Percentiles rank a stretch among this genome's conserved stretches.
Conservation (phyloP, 192 early-diverging fungal genomes). For the Spinellus fusiger region DNA sequence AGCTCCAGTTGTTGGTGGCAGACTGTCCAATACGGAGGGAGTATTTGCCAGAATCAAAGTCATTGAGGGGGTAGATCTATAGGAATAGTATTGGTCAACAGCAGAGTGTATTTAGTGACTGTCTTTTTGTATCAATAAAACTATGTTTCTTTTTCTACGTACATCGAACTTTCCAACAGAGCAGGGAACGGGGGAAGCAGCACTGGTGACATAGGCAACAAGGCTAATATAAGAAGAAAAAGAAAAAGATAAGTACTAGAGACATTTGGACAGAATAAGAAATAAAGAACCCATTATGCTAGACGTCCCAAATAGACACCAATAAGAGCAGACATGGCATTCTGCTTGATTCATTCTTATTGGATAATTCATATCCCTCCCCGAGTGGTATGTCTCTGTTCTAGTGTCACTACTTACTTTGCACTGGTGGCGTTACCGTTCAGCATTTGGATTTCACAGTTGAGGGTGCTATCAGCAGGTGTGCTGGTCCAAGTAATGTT, state of each 20-base stretch:
- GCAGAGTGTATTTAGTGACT: not conserved
- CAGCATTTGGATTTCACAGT: conserved; percentile 29
- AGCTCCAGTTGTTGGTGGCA: conserved; percentile 13
- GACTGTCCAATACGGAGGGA: conserved; percentile 31
- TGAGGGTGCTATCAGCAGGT: conserved; percentile 5
- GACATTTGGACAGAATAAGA: too few species aligned
- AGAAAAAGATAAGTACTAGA: not conserved
- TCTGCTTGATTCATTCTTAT: too few species aligned
- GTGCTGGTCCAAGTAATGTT: conserved; percentile 25
- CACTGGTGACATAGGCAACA: conserved; percentile 22
- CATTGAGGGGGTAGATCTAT: conserved; percentile 19
- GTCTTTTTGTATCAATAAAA: not conserved
- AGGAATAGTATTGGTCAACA: not conserved
- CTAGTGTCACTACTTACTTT: conserved; percentile 9
- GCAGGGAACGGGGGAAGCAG: conserved; percentile 15
- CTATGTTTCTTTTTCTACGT: not conserved
- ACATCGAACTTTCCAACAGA: conserved; percentile 13
- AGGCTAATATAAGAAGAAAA: conserved; percentile 7
- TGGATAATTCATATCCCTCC: too few species aligned
- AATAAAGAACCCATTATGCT: too few species aligned
- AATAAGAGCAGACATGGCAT: too few species aligned
- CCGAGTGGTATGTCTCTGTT: too few species aligned
- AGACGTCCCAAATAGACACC: too few species aligned
- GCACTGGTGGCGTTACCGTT: conserved; percentile 21
- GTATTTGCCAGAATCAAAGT: conserved; percentile 23